Evolutionary conservation across 2,329 filamentous ascomycete species (phyloP).

Genomic region (Colletotrichum tamarilloi): DNA sequence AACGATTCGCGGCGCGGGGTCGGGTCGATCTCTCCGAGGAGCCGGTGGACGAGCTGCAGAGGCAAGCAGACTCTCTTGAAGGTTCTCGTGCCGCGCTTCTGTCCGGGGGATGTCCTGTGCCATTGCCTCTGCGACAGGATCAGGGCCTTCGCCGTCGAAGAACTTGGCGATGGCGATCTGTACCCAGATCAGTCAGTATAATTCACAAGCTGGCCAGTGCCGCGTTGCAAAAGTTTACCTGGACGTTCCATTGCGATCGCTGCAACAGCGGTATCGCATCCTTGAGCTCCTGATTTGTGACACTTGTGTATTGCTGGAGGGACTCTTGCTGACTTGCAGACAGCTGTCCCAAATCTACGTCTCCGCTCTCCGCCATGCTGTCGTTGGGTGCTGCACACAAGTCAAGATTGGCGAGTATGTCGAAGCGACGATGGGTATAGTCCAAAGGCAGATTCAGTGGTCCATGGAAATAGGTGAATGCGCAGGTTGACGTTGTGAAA

Average conservation of each 20-base stretch:
- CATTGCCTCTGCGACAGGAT: conserved; percentile 82
- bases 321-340: conserved; percentile 83
- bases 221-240: conserved; percentile 61
- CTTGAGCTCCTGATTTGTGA: conserved; percentile 84
- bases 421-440: not conserved
- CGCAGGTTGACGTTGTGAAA: not conserved
- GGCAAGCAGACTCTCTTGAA: conserved; percentile 69
- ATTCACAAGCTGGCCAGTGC: not conserved
- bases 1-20: conserved; percentile 86
- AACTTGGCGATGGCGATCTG: conserved; percentile 97
- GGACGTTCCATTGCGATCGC: conserved; percentile 95
- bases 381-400: not conserved
- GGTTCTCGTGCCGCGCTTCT: conserved; percentile 76
- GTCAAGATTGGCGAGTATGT: not conserved
- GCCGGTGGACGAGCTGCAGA: conserved; percentile 39
- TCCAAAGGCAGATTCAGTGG: not conserved
- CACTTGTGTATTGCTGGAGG: conserved; percentile 86
- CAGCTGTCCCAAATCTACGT: conserved; percentile 75
- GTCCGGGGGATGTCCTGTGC: conserved; percentile 71
- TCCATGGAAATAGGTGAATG: conserved; percentile 9
- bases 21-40: conserved; percentile 49
- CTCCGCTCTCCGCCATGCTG: conserved; percentile 54
- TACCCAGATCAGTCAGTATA: not conserved
- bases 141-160: conserved; percentile 93
- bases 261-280: conserved; percentile 83